phyloP scores from a whole-genome alignment of 2,329 filamentous ascomycete genomes.

The Chlorencoelia australis region DNA sequence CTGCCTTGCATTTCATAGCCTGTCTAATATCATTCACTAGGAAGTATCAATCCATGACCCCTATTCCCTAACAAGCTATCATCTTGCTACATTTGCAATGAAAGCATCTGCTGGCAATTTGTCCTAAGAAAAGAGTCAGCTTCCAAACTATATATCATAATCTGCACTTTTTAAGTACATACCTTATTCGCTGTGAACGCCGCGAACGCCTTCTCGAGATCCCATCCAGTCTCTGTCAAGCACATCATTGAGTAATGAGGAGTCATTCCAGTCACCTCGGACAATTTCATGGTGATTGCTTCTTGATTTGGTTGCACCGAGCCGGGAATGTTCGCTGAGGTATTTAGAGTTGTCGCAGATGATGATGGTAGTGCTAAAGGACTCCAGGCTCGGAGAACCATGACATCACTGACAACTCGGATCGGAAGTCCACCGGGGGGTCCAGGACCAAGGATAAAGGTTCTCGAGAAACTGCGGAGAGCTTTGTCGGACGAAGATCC shows the following conservation, averaged over 20 bases:
- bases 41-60: neutral
- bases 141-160: neutral
- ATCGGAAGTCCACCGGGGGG: slow-evolving; percentile 46
- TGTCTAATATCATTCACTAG: neutral
- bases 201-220: slow-evolving; percentile 62
- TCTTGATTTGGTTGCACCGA: slow-evolving; percentile 36
- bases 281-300: slow-evolving; percentile 65
- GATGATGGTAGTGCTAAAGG: slow-evolving; percentile 31
- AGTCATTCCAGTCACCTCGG: slow-evolving; percentile 71
- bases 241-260: slow-evolving; percentile 72
- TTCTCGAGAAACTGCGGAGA: slow-evolving; percentile 72
- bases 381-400: slow-evolving; percentile 59
- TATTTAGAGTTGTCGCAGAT: slow-evolving; percentile 8
- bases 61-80: neutral
- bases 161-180: slow-evolving; percentile 10
- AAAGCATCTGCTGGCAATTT: slow-evolving; percentile 9
- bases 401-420: slow-evolving; percentile 70
- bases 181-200: slow-evolving; percentile 72
- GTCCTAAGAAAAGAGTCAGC: slow-evolving; percentile 5
- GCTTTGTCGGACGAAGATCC: slow-evolving; percentile 42
- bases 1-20: neutral
- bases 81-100: neutral
- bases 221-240: slow-evolving; percentile 68
- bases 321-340: slow-evolving; percentile 4
- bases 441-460: slow-evolving; percentile 69